These are phyloP conservation scores for Xylaria bambusicola DNA, from an alignment of 495 filamentous ascomycete species.

Conservation along the genomic window DNA sequence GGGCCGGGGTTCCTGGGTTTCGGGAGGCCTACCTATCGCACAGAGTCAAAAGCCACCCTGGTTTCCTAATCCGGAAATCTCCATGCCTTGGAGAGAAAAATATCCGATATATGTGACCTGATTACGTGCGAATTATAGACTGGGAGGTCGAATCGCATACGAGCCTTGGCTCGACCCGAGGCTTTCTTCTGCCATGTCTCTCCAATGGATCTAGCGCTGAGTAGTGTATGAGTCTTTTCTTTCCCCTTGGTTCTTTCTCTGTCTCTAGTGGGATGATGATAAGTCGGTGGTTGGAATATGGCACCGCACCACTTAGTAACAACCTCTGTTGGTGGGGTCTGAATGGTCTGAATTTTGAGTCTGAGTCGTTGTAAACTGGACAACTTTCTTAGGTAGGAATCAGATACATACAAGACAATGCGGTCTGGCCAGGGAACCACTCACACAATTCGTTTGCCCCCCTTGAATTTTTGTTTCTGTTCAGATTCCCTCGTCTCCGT, in stretches of 20 bases:
- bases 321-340: not conserved
- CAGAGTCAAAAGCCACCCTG: too few relatives aligned
- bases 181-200: too few relatives aligned
- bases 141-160: too few relatives aligned
- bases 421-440: not conserved
- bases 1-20: too few relatives aligned
- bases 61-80: too few relatives aligned
- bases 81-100: too few relatives aligned
- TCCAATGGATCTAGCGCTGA: not conserved
- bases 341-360: not conserved
- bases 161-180: not conserved
- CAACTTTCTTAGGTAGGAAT: not conserved
- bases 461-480: not conserved
- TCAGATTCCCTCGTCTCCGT: not conserved
- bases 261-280: not conserved
- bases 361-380: slow-evolving; percentile 5
- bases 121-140: too few relatives aligned
- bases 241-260: too few relatives aligned
- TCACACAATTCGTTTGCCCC: slow-evolving; percentile 1
- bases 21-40: too few relatives aligned
- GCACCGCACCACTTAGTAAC: not conserved
- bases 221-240: too few relatives aligned
- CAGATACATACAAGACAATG: not conserved
- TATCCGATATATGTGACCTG: too few relatives aligned
- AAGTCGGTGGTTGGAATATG: not conserved